These are phyloP conservation scores for Shiraia sp. DNA, from an alignment of 2,329 filamentous ascomycete genomes.

Conservation along the genomic window DNA sequence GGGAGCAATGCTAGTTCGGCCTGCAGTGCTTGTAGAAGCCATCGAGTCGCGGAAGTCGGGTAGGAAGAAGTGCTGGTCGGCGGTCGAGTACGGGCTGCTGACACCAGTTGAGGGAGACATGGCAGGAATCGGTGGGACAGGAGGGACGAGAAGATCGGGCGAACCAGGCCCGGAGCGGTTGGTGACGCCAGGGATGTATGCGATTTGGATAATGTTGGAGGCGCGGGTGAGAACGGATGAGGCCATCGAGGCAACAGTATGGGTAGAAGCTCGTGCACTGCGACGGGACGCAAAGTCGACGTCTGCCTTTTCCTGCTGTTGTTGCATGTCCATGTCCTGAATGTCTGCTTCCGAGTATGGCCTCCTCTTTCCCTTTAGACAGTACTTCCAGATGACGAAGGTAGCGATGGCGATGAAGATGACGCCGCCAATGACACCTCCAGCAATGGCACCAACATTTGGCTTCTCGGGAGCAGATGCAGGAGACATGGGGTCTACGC, in stretches of 20 bases:
- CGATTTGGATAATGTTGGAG: constrained; percentile 99
- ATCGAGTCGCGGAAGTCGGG: constrained; percentile 90
- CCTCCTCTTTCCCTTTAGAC: constrained; percentile 77
- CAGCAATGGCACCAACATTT: constrained; percentile 83
- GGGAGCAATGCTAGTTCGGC: constrained; percentile 54
- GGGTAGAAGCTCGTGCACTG: constrained; percentile 73
- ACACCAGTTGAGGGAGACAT: constrained; percentile 60
- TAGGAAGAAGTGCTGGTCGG: constrained; percentile 89
- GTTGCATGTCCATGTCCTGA: constrained; percentile 57
- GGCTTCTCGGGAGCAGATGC: constrained; percentile 46
- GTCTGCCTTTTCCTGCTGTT: constrained; percentile 60
- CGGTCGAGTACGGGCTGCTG: constrained; percentile 60
- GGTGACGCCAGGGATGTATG: constrained; percentile 96
- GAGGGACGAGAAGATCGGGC: constrained; percentile 79
- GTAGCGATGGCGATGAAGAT: constrained; percentile 72
- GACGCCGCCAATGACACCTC: constrained; percentile 86
- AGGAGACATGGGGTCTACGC: constrained; percentile 42
- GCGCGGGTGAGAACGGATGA: constrained; percentile 94
- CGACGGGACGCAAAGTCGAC: constrained; percentile 59
- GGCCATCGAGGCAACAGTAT: constrained; percentile 88
- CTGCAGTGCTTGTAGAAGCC: constrained; percentile 74
- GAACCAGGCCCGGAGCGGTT: constrained; percentile 87
- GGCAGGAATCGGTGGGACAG: constrained; percentile 85
- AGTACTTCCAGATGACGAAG: constrained; percentile 86
- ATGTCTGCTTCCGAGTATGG: constrained; percentile 62